phyloP scores from a whole-genome alignment of 441 rosid species.

The Theobroma grandiflorum region DNA sequence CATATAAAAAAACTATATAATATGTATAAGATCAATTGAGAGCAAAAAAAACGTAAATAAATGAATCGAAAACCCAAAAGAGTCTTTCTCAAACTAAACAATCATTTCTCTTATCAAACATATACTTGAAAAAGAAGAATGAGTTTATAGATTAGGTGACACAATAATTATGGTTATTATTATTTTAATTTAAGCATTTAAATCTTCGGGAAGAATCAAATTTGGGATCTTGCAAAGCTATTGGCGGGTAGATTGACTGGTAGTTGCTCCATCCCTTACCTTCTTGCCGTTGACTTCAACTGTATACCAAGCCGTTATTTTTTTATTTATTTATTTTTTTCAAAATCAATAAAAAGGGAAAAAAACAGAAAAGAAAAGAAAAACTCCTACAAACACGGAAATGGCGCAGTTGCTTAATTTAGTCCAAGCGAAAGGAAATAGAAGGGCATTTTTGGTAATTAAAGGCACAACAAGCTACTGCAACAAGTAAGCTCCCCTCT shows the following conservation, averaged over 20 bases:
- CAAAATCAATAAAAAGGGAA: no score
- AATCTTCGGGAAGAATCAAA: neutral
- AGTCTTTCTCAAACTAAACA: no score
- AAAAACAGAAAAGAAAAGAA: neutral
- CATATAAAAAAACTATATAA: no score
- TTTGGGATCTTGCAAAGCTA: neutral
- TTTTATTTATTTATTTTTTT: neutral
- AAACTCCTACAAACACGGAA: neutral
- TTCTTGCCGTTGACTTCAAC: neutral
- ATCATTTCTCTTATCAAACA: no score
- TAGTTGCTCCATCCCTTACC: neutral
- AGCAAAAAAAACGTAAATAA: no score
- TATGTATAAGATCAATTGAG: no score
- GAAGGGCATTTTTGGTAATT: slow-evolving; percentile 13
- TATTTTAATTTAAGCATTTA: no score
- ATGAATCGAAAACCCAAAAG: no score
- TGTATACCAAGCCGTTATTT: neutral
- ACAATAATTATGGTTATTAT: no score
- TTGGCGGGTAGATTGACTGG: slow-evolving; percentile 24
- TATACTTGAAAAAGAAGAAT: no score
- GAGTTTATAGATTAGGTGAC: no score
- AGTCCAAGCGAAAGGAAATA: neutral
- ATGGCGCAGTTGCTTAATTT: neutral
- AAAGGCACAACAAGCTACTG: neutral
- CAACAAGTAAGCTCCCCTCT: neutral